Evolutionary conservation across 2,329 filamentous ascomycete genomes (phyloP).

Genomic region (Apiospora saccharicola): DNA sequence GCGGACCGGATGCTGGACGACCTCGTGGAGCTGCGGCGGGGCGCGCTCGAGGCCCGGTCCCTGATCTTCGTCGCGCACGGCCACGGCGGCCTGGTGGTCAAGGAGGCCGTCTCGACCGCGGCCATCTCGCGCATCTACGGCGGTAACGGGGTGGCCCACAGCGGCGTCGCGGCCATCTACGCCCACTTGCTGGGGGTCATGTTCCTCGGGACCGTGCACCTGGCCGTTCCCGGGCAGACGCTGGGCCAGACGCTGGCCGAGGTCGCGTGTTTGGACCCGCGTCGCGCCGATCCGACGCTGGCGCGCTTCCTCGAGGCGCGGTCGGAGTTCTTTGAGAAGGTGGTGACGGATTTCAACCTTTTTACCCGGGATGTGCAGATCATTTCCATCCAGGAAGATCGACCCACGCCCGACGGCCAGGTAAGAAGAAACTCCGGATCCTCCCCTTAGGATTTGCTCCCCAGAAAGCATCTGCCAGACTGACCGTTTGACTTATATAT

Average conservation of each 20-base stretch:
- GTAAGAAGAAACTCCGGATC: background rate
- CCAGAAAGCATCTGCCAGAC: background rate
- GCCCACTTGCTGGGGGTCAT: conserved; percentile 11
- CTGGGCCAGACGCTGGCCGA: conserved; percentile 17
- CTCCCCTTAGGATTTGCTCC: too few species aligned
- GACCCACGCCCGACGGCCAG: background rate
- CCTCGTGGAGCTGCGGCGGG: background rate
- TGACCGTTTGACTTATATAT: too few species aligned
- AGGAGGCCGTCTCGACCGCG: conserved; percentile 22
- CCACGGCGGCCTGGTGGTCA: conserved; percentile 25
- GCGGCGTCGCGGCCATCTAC: conserved; percentile 5
- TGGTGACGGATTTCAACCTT: conserved; percentile 3
- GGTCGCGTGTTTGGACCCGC: background rate
- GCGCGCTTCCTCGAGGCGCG: background rate
- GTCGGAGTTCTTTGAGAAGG: conserved; percentile 12
- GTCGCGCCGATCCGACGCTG: background rate
- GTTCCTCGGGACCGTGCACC: conserved; percentile 26
- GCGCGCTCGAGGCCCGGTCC: too few species aligned
- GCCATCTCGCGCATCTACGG: conserved; percentile 25
- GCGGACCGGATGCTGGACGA: conserved; percentile 15
- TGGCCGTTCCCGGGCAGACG: background rate
- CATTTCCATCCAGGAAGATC: conserved; percentile 23
- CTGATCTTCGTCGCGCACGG: conserved; percentile 27
- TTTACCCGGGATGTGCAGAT: conserved; percentile 24
- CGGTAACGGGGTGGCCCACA: background rate